A percentile compares a stretch with the other conserved stretches of the same genome.
Evolutionary conservation across 1,139 yeast species (phyloP).

Genomic region (Protomyces pachydermus): DNA sequence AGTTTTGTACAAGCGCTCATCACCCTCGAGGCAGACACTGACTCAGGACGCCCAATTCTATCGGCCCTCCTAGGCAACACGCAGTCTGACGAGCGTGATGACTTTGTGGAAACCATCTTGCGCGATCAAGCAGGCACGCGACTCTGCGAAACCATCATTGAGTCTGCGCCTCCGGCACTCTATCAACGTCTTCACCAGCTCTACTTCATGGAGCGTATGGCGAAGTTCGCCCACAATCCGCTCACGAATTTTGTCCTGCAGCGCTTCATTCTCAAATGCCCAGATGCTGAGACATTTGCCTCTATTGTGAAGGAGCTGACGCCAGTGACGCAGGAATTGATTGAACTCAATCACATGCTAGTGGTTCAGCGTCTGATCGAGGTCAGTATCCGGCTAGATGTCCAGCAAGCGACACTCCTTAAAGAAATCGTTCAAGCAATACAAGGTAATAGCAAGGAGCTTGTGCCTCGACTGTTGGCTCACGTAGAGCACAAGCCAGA

Average conservation of each 20-base stretch:
- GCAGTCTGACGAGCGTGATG: constrained; percentile 53
- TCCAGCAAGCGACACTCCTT: constrained; percentile 2
- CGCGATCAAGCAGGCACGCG: constrained; percentile 90
- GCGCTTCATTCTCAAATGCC: constrained; percentile 54
- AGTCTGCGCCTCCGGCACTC: constrained; percentile 59
- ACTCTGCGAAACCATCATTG: constrained; percentile 68
- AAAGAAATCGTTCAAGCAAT: not conserved
- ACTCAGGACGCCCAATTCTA: constrained; percentile 31
- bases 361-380: constrained; percentile 62
- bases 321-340: constrained; percentile 59
- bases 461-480: constrained; percentile 4
- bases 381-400: not conserved
- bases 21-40: constrained; percentile 34
- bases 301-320: constrained; percentile 63
- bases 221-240: constrained; percentile 69
- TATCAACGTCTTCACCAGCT: constrained; percentile 63
- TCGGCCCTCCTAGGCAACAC: constrained; percentile 45
- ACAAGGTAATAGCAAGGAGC: not conserved
- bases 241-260: constrained; percentile 83
- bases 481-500: constrained; percentile 1
- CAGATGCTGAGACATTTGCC: constrained; percentile 54
- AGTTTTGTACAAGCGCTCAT: constrained; percentile 18
- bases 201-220: constrained; percentile 69
- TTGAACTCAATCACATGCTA: constrained; percentile 60
- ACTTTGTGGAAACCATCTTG: constrained; percentile 75